These are phyloP conservation scores for Cyclotella atomus DNA, from an alignment of 108 stramenopile genomes.

Conservation along the genomic window DNA sequence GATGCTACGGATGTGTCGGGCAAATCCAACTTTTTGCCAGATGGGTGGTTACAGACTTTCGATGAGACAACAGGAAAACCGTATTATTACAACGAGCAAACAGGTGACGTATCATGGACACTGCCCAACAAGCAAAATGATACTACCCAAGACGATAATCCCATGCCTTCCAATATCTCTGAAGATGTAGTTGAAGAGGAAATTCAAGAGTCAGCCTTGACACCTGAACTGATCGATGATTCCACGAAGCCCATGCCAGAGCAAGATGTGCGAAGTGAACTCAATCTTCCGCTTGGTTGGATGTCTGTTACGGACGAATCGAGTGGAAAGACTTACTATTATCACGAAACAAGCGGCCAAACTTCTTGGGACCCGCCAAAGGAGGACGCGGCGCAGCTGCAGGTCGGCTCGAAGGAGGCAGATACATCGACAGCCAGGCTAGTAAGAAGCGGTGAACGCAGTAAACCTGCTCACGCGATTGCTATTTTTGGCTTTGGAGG, in stretches of 20 bases:
- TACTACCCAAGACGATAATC: not conserved
- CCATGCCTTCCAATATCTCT: not conserved
- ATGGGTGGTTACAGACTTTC: not conserved
- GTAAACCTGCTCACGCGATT: constrained; percentile 49
- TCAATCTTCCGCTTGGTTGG: too few relatives aligned
- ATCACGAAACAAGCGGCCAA: too few relatives aligned
- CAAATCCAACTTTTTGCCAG: not conserved
- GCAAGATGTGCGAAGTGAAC: too few relatives aligned
- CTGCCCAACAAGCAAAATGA: constrained; percentile 27
- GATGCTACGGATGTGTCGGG: not conserved
- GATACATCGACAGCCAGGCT: not conserved
- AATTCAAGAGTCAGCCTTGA: too few relatives aligned
- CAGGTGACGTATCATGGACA: constrained; percentile 87
- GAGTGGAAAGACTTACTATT: too few relatives aligned
- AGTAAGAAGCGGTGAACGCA: not conserved
- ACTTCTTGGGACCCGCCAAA: not conserved
- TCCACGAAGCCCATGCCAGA: too few relatives aligned
- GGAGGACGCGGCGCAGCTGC: too few relatives aligned
- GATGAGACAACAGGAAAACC: constrained; percentile 42
- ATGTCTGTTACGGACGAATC: too few relatives aligned
- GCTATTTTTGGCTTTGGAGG: constrained; percentile 79
- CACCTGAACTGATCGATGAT: too few relatives aligned
- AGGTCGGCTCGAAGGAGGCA: not conserved
- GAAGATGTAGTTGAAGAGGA: not conserved
- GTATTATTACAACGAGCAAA: constrained; percentile 84